Base-by-base conservation (phyloP, 495 filamentous ascomycete genomes). In the Sordaria brevicollis region DNA sequence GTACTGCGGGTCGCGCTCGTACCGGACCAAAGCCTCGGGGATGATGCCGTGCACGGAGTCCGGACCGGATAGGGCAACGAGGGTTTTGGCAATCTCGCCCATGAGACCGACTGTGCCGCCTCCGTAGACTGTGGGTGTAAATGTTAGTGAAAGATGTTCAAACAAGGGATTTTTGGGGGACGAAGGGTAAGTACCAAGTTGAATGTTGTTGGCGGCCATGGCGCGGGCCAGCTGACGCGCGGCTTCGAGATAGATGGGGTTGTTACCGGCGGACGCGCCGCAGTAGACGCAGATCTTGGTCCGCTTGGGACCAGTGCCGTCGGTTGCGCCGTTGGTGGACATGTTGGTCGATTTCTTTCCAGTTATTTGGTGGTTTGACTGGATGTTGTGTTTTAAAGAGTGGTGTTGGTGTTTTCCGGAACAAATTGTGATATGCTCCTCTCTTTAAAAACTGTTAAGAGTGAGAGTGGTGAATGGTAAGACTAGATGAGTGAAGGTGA, bases 41-140 rank as follows among this genome's bases (percentile, higher is more conserved):
- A 99, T 96, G 74, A 99, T 90, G 70, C 95, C 95, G 84, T 96
- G 94, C 21, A 98, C 95, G 4, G 91, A 82, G 69, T 88, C 76
- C 1, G 93, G 92, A 0, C 95, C 96, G 21, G 90, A 89, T 43
- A 97, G 89, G 0, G 88, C 83, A 75, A 96, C 92, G n/a, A 98
- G 88, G 0, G 93, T 94, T 57, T 88, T 87, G 35, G 95, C 92
- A 1, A 99, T 75, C 73, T 96, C 93, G 73, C 95, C 95, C 95
- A 99, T 99, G 29, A 99, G 84, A 8, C 95, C 95, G 7, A 91
- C 88, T 19, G 96, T 97, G 74, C 95, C 95, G 70, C 96, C 95
- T 75, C 95, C 95, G 79, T 97, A 99, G 68, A 98, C 91, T 85
- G 69, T 19, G 69, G 39, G 10, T 1, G 38, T 1, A 13, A 8